Conservation (phyloP, 305 asterid genomes). For the Fraxinus floribunda region DNA sequence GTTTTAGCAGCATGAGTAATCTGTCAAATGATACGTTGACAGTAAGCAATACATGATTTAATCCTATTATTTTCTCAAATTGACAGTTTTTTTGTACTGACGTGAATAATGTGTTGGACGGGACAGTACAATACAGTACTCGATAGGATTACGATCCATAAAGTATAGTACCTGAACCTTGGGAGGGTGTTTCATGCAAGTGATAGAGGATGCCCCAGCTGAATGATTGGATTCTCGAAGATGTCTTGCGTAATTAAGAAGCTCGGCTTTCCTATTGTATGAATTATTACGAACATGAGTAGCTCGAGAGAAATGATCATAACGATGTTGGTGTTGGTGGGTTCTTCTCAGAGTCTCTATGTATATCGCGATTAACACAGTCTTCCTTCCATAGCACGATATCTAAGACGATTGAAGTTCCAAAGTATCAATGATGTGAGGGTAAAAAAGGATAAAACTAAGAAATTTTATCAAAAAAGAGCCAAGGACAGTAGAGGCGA, state of each 20-base stretch:
- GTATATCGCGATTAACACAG: neutral
- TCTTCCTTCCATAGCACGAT: neutral
- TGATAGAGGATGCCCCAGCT: neutral
- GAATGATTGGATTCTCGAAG: neutral
- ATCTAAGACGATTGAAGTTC: neutral
- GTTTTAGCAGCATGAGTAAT: neutral
- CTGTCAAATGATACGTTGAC: neutral
- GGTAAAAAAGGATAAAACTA: neutral
- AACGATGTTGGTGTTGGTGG: neutral
- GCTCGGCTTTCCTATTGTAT: slow-evolving; percentile 15
- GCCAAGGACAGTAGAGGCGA: neutral
- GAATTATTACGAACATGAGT: neutral
- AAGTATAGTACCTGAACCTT: neutral
- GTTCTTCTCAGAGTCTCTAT: neutral
- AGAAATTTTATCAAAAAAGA: neutral
- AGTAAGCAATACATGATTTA: neutral
- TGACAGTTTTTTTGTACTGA: neutral
- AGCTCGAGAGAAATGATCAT: neutral
- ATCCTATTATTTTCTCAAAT: neutral
- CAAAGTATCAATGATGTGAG: neutral
- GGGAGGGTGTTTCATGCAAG: neutral
- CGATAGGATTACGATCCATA: neutral
- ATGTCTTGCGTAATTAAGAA: neutral
- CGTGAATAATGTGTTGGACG: too few species aligned
- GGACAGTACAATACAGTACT: neutral